Evolutionary conservation across 345 rosid genomes (phyloP).

Genomic region (Brassica juncea): DNA sequence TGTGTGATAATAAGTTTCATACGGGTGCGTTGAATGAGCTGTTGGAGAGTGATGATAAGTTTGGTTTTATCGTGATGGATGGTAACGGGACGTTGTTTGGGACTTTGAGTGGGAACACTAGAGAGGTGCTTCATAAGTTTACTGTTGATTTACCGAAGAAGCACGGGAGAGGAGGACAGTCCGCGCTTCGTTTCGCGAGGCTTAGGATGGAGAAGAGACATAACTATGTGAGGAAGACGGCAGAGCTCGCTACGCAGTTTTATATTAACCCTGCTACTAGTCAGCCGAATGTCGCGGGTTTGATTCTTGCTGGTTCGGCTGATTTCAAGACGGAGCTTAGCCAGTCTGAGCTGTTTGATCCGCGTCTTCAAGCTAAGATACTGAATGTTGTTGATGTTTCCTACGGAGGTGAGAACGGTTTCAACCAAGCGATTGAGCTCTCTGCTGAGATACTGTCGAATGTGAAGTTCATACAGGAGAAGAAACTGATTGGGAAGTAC

Average conservation of each 20-base stretch:
- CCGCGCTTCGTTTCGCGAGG: conserved; percentile 95
- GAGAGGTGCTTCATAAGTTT: conserved; percentile 91
- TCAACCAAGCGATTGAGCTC: conserved; percentile 88
- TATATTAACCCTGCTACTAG: conserved; percentile 85
- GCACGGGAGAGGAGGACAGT: conserved; percentile 97
- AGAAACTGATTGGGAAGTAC: conserved; percentile 81
- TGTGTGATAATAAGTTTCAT: conserved; percentile 89
- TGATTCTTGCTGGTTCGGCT: conserved; percentile 94
- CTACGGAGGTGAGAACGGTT: conserved; percentile 92
- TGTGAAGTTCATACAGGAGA: conserved; percentile 96
- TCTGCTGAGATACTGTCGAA: conserved; percentile 86
- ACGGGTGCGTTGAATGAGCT: conserved; percentile 86
- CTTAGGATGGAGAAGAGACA: conserved; percentile 95
- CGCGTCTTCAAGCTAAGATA: conserved; percentile 92
- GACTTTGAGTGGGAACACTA: conserved; percentile 83
- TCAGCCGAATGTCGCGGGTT: conserved; percentile 90
- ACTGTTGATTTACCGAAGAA: conserved; percentile 90
- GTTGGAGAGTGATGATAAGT: conserved; percentile 87
- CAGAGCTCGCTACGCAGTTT: conserved; percentile 94
- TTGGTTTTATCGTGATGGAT: conserved; percentile 93
- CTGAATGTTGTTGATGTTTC: conserved; percentile 91
- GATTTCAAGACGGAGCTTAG: conserved; percentile 94
- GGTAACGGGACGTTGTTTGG: conserved; percentile 92
- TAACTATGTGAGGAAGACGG: conserved; percentile 90
- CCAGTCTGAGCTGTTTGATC: conserved; percentile 94